A percentile compares a stretch with the other conserved stretches of the same genome.
These are phyloP conservation scores for Herpetomonas tarakana DNA, from an alignment of 208 protist genomes.

Conservation along the genomic window DNA sequence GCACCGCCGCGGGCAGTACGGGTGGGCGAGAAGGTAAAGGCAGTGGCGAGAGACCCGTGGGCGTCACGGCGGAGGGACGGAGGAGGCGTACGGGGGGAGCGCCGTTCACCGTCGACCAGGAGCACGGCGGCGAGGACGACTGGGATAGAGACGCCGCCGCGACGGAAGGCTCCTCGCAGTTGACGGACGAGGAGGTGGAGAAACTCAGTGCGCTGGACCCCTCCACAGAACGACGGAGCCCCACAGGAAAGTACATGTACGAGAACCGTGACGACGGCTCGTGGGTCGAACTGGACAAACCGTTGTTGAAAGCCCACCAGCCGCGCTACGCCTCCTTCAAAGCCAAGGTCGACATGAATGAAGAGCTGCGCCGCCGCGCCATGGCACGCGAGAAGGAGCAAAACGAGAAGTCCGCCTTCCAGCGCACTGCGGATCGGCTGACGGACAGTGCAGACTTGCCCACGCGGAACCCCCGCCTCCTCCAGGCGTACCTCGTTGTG, in stretches of 20 bases:
- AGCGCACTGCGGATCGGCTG: constrained; percentile 50
- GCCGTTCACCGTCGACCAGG: constrained; percentile 37
- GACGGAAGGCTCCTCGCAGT: neutral
- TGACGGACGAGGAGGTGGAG: constrained; percentile 61
- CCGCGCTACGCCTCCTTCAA: constrained; percentile 69
- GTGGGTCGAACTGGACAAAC: constrained; percentile 72
- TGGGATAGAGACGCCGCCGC: neutral
- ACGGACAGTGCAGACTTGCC: constrained; percentile 67
- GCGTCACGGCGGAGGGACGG: constrained; percentile 25
- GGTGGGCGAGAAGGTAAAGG: neutral
- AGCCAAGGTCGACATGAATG: constrained; percentile 52
- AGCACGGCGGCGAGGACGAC: neutral
- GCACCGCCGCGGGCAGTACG: neutral
- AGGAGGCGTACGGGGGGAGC: constrained; percentile 8
- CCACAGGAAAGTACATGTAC: constrained; percentile 67
- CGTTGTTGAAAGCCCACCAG: constrained; percentile 53
- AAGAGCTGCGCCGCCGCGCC: constrained; percentile 56
- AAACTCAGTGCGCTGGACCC: constrained; percentile 73
- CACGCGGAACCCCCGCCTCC: constrained; percentile 35
- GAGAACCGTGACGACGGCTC: constrained; percentile 69
- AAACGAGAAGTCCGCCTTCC: constrained; percentile 68
- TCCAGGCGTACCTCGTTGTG: constrained; percentile 45
- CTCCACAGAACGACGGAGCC: constrained; percentile 61
- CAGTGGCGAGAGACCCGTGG: constrained; percentile 1
- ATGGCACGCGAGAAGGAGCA: constrained; percentile 54